Conservation (phyloP, 352 stramenopile genomes). For the Globisporangium nunn region DNA sequence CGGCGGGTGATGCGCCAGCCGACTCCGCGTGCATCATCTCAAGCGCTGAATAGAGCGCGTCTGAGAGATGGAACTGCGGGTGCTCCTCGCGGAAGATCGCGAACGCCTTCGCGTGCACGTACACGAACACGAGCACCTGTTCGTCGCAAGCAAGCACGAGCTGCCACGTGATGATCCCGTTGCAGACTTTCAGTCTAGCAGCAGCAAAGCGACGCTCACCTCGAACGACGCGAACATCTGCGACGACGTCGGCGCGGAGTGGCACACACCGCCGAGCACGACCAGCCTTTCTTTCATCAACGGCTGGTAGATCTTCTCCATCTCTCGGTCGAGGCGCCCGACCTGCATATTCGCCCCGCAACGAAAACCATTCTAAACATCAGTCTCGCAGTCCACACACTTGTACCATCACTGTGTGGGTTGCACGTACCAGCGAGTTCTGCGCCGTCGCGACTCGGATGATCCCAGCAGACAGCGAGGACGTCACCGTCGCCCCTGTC, state of each 20-base stretch:
- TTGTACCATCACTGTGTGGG: neutral
- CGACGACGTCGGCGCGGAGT: slow-evolving; percentile 28
- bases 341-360: slow-evolving; percentile 17
- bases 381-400: no score
- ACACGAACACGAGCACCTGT: slow-evolving; percentile 48
- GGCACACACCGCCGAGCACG: slow-evolving; percentile 36
- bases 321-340: slow-evolving; percentile 47
- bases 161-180: neutral
- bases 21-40: slow-evolving; percentile 28
- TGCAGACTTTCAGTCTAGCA: neutral
- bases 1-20: neutral
- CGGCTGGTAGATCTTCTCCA: slow-evolving; percentile 53
- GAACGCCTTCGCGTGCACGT: slow-evolving; percentile 51
- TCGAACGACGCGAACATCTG: slow-evolving; percentile 70
- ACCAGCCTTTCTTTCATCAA: slow-evolving; percentile 59
- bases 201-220: slow-evolving; percentile 10
- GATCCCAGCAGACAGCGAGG: slow-evolving; percentile 23
- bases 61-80: slow-evolving; percentile 53
- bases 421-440: slow-evolving; percentile 20
- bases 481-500: slow-evolving; percentile 3
- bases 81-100: slow-evolving; percentile 55
- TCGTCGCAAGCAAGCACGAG: neutral
- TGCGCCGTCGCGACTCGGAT: slow-evolving; percentile 48
- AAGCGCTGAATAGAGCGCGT: slow-evolving; percentile 51
- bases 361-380: no score